Base-by-base conservation (phyloP, 2,329 filamentous ascomycete genomes). In the Periglandula ipomoeae region DNA sequence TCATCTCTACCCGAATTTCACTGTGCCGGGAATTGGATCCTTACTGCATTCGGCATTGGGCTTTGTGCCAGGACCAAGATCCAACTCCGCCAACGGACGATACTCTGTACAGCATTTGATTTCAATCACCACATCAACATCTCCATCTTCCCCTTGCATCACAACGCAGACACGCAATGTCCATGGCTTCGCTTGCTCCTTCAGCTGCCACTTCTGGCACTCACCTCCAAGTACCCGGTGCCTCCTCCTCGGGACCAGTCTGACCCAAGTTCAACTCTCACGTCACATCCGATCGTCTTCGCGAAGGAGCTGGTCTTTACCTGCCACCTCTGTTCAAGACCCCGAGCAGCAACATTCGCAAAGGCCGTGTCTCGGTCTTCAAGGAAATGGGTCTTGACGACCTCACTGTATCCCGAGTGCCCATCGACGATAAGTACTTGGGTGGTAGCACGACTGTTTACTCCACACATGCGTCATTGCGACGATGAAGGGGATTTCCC, bases 211-310 rank as follows among this genome's bases (percentile, higher is more conserved):
- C 34, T 17, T 8, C 44, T 20, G 38, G 38, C 37, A 30, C 48
- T 13, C 43, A 43, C 24, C 48, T 46, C 23, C 48, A 46, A 20
- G 46, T 42, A 3, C 50, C 27, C 35, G 43, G 46, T 13, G 26
- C 22, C 38, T 20, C 30, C 1, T 10, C 37, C 9, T 22, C 46
- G 3, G 49, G 43, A 50, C 60, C 63, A 23, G 53, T 53, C 32
- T 71, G 75, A 17, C 75, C 75, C 27, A 65, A 59, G 40, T 78
- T 78, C 61, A 74, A 77, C 61, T 73, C 73, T 1, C 67, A 69
- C 47, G 58, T 68, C 49, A 78, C 75, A 3, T 69, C 72, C 47
- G 73, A 78, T 57, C 72, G 75, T 38, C 61, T 78, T 34, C 69
- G 74, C 53, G 74, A 77, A 57, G 65, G 70, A 50, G 68, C 68